Percentiles rank a stretch among this genome's conserved stretches.
Conservation (phyloP, 148 eudicot species). For the Cornus suecica region DNA sequence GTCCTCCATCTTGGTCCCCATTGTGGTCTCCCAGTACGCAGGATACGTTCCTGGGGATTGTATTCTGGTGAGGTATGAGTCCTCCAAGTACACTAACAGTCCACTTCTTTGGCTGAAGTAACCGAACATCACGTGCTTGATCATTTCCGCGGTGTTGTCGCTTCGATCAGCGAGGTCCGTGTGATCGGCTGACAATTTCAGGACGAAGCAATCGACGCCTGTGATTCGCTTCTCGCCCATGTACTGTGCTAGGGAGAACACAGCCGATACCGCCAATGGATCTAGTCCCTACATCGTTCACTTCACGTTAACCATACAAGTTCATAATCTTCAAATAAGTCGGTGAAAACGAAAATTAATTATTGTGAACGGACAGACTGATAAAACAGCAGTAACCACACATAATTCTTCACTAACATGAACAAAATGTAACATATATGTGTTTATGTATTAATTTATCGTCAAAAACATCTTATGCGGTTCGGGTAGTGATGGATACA, state of each 20-base stretch:
- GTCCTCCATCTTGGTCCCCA: slow-evolving; percentile 81
- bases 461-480: too few species aligned
- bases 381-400: too few species aligned
- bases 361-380: too few species aligned
- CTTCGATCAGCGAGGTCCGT: slow-evolving; percentile 70
- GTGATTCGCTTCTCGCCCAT: slow-evolving; percentile 78
- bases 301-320: neutral
- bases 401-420: too few species aligned
- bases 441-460: too few species aligned
- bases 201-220: slow-evolving; percentile 68
- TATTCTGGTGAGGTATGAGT: slow-evolving; percentile 84
- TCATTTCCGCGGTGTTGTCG: slow-evolving; percentile 86
- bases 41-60: slow-evolving; percentile 77
- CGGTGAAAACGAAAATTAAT: too few species aligned
- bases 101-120: slow-evolving; percentile 95
- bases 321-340: neutral
- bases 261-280: slow-evolving; percentile 69
- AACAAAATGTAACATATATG: too few species aligned
- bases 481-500: too few species aligned
- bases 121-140: slow-evolving; percentile 82
- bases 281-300: slow-evolving; percentile 64
- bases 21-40: slow-evolving; percentile 90
- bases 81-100: slow-evolving; percentile 70
- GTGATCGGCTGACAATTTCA: slow-evolving; percentile 70
- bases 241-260: slow-evolving; percentile 81